Evolutionary conservation across 2,329 filamentous ascomycete genomes (phyloP).

Genomic region (Colletotrichum spinosum): DNA sequence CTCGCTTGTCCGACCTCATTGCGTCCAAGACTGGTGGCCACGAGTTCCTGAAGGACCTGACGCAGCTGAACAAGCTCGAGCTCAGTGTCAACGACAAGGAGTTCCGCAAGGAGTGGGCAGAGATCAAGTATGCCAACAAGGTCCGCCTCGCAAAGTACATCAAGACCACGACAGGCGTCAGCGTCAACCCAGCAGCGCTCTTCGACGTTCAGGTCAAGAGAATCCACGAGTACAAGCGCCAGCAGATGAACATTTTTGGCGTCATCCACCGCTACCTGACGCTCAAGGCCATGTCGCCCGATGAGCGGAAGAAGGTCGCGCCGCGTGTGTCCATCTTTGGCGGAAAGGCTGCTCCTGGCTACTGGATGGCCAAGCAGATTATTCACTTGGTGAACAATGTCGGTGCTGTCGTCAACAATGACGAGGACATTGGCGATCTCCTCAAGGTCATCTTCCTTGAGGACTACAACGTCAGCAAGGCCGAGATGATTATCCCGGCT

Average conservation of each 20-base stretch:
- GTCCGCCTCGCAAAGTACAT: constrained; percentile 92
- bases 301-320: constrained; percentile 86
- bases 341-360: constrained; percentile 96
- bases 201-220: constrained; percentile 99
- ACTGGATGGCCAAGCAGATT: constrained; percentile 99
- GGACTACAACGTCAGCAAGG: constrained; percentile 99
- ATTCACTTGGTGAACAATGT: constrained; percentile 97
- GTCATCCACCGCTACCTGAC: constrained; percentile 94
- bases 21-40: constrained; percentile 87
- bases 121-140: constrained; percentile 98
- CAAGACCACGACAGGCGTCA: constrained; percentile 81
- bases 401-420: constrained; percentile 89
- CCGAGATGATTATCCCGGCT: constrained; percentile 93
- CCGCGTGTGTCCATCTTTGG: constrained; percentile 96
- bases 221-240: constrained; percentile 99
- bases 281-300: constrained; percentile 86
- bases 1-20: constrained; percentile 90
- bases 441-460: constrained; percentile 98
- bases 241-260: constrained; percentile 99
- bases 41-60: constrained; percentile 91
- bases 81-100: constrained; percentile 84
- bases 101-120: constrained; percentile 94
- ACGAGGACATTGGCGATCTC: constrained; percentile 90
- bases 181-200: constrained; percentile 86
- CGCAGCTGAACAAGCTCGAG: constrained; percentile 86